phyloP scores from a whole-genome alignment of 768 basidiomycete species.

The Lentinus tigrinus region DNA sequence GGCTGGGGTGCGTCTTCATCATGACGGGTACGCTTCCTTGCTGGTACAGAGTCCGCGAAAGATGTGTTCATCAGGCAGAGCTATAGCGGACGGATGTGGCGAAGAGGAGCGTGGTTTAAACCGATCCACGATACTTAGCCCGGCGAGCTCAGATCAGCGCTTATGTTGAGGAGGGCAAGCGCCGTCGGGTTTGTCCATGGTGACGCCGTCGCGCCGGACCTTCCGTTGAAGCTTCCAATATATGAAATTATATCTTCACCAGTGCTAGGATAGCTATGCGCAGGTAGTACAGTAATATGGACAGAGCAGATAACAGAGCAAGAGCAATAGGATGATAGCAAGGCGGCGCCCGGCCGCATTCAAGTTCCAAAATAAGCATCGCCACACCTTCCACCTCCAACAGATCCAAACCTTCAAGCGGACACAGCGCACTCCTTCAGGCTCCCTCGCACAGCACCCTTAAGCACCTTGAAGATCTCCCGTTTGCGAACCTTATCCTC shows the following conservation, averaged over 20 bases:
- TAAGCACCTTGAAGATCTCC: slow-evolving; percentile 56
- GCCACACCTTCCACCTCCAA: neutral
- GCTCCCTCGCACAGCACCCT: slow-evolving; percentile 36
- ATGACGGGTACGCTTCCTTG: neutral
- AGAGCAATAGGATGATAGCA: neutral
- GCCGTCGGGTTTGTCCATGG: no score
- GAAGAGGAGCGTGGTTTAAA: no score
- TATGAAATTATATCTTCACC: no score
- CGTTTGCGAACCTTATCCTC: slow-evolving; percentile 50
- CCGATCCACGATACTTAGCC: no score
- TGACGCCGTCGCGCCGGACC: no score
- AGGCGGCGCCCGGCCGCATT: neutral
- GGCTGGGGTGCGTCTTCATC: neutral
- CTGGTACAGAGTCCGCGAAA: neutral
- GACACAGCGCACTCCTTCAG: slow-evolving; percentile 10
- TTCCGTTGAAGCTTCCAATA: slow-evolving; percentile 36
- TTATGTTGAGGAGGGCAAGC: no score
- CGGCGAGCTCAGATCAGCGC: no score
- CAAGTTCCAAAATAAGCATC: neutral
- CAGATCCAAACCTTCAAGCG: neutral
- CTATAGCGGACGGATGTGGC: no score
- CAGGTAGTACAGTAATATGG: slow-evolving; percentile 5
- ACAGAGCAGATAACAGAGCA: slow-evolving; percentile 16
- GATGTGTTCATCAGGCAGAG: no score
- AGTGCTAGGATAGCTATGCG: neutral